Evolutionary conservation across 192 early-diverging fungal genomes (phyloP), one percentile per base, ranked within the genome.

Genomic region (Coemansia sp.): DNA sequence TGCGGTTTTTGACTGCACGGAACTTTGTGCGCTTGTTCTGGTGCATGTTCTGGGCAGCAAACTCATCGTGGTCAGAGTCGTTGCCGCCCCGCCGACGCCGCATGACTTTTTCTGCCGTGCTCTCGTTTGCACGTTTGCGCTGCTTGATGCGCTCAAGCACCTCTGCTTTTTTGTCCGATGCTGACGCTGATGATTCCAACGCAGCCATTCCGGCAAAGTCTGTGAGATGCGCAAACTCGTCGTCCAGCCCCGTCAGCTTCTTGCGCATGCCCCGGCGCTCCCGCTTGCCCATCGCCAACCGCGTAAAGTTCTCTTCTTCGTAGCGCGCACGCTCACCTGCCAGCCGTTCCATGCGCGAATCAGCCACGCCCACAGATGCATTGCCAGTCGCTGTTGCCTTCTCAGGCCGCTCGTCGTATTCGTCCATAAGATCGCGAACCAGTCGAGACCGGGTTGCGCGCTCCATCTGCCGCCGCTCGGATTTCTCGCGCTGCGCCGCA

Each of bases 231-330:
- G 88, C 84, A 79, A 97, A 94, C 82, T 97, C 95, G 74, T 94
- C 87, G 21, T 92, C 86, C 50, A 94, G 87, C 11, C 84, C 79
- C 50, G 79, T 83, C 23, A 86, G 62, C 31, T 81, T 83, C 17
- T 79, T 72, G 53, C 86, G 82, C 58, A 91, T 37, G 48, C 83
- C 80, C 63, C 85, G 83, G 82, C 89, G 84, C 48, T 97, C 93
- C 72, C 92, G 89, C 57, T 87, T 85, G 45, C 84, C 87, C 52
- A 92, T 47, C 45, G 78, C 75, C 47, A 94, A 70, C 54, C 95
- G 86, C 31, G 87, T 85, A 75, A 94, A 94, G 77, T 94, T 93
- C 19, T 93, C 90, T 65, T 97, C 95, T 70, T 97, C 95, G 68
- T 90, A 95, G 21, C 81, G 64, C 53, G 85, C 75, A 35, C 87